phyloP scores from a whole-genome alignment of 495 filamentous ascomycete genomes.

The Penicillium crystallinum region DNA sequence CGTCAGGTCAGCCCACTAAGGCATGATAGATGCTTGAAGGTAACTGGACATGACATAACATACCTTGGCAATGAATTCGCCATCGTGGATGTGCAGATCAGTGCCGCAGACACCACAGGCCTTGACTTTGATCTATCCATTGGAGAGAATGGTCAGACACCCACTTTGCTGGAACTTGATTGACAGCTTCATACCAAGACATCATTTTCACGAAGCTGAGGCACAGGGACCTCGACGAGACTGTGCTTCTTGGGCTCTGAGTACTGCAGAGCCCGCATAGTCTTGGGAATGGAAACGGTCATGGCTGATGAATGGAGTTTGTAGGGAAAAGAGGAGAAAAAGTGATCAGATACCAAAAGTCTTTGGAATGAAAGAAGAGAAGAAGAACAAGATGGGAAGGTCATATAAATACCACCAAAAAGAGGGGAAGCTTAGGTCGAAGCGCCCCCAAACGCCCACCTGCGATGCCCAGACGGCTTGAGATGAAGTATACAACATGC shows the following conservation, averaged over 20 bases:
- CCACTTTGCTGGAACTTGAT: background rate
- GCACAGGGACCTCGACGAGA: conserved; percentile 57
- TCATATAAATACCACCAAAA: background rate
- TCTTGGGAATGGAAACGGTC: conserved; percentile 39
- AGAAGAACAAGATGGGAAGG: background rate
- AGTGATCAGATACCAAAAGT: background rate
- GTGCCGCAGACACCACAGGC: conserved; percentile 68
- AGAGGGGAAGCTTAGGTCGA: background rate
- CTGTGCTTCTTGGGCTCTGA: conserved; percentile 55
- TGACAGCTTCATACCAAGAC: conserved; percentile 39
- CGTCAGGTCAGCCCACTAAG: background rate
- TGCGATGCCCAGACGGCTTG: background rate
- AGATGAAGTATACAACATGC: background rate
- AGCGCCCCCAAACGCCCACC: background rate
- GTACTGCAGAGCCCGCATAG: conserved; percentile 61
- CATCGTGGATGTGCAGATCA: conserved; percentile 62
- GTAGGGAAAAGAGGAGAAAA: background rate
- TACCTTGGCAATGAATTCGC: conserved; percentile 58
- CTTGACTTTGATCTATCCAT: conserved; percentile 46
- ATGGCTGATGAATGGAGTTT: conserved; percentile 7
- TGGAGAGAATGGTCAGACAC: background rate
- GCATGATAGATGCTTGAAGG: background rate
- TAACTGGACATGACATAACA: background rate
- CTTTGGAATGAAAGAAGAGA: conserved; percentile 5
- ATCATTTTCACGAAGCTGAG: conserved; percentile 54